phyloP scores from a whole-genome alignment of 768 basidiomycete species.

The Hortiboletus flavorubellus region DNA sequence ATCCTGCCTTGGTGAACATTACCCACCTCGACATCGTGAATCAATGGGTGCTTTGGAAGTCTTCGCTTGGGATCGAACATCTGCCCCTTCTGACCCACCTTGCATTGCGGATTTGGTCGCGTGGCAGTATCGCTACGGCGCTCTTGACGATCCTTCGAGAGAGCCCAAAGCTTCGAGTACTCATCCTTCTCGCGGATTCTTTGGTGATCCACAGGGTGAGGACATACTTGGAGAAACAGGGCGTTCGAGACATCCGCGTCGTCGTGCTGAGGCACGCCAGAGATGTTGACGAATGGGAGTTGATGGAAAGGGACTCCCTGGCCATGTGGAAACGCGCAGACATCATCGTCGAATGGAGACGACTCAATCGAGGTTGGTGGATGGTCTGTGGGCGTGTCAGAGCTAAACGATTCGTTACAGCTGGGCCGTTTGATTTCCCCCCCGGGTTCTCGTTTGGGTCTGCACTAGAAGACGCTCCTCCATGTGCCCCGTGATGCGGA shows the following conservation, averaged over 20 bases:
- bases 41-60: conserved; percentile 18
- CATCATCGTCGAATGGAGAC: conserved; percentile 12
- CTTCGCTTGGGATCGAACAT: conserved; percentile 15
- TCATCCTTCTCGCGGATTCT: conserved; percentile 10
- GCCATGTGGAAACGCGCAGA: conserved; percentile 17
- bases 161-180: conserved; percentile 4
- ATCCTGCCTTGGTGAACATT: conserved; percentile 12
- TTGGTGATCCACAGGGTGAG: conserved; percentile 1
- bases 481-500: background rate
- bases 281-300: conserved; percentile 15
- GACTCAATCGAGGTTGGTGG: conserved; percentile 6
- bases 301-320: conserved; percentile 3
- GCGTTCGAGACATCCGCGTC: conserved; percentile 8
- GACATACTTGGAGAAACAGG: conserved; percentile 8
- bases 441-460: background rate
- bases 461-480: background rate
- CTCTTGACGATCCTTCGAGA: conserved; percentile 3
- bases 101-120: conserved; percentile 17
- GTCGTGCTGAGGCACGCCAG: conserved; percentile 13
- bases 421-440: conserved; percentile 13
- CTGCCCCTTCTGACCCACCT: conserved; percentile 11
- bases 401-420: background rate
- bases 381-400: no score
- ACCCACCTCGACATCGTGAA: conserved; percentile 23
- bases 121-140: conserved; percentile 5